phyloP scores from a whole-genome alignment of 331 rosid species.

The Ulmus americana region DNA sequence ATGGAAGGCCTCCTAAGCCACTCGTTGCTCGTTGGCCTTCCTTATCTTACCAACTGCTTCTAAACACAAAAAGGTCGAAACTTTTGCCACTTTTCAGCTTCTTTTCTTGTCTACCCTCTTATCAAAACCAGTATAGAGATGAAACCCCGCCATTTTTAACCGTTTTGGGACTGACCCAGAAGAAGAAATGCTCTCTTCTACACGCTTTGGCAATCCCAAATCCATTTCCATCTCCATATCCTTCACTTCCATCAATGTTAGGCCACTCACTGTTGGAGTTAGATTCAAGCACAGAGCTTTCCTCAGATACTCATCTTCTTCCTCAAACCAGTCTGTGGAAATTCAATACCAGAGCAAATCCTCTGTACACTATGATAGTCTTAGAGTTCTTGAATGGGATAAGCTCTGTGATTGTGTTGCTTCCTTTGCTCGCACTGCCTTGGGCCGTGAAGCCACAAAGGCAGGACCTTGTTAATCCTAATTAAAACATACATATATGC shows the following conservation, averaged over 20 bases:
- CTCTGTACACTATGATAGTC: constrained; percentile 55
- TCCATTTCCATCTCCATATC: constrained; percentile 13
- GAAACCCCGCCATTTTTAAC: constrained; percentile 10
- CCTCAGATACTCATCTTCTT: constrained; percentile 20
- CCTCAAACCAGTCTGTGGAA: constrained; percentile 24
- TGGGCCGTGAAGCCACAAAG: constrained; percentile 72
- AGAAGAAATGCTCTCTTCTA: constrained; percentile 27
- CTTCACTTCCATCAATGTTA: constrained; percentile 16
- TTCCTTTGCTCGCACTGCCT: constrained; percentile 73
- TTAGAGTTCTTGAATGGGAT: constrained; percentile 86
- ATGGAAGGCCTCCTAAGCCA: not conserved
- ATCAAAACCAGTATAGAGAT: not conserved
- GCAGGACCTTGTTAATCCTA: constrained; percentile 32
- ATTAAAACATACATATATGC: too few relatives aligned
- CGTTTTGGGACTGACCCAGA: not conserved
- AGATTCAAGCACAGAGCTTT: constrained; percentile 24
- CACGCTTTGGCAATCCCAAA: constrained; percentile 11
- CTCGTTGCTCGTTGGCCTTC: constrained; percentile 9
- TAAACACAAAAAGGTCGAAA: not conserved
- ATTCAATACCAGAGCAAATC: constrained; percentile 7
- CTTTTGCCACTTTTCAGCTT: not conserved
- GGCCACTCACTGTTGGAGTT: constrained; percentile 12
- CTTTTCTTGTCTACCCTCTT: not conserved
- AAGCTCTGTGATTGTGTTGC: constrained; percentile 76
- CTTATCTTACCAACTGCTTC: not conserved